Evolutionary conservation across 2,329 filamentous ascomycete genomes (phyloP), one percentile per base, ranked within the genome.

Genomic region (Lecanicillium sp.): DNA sequence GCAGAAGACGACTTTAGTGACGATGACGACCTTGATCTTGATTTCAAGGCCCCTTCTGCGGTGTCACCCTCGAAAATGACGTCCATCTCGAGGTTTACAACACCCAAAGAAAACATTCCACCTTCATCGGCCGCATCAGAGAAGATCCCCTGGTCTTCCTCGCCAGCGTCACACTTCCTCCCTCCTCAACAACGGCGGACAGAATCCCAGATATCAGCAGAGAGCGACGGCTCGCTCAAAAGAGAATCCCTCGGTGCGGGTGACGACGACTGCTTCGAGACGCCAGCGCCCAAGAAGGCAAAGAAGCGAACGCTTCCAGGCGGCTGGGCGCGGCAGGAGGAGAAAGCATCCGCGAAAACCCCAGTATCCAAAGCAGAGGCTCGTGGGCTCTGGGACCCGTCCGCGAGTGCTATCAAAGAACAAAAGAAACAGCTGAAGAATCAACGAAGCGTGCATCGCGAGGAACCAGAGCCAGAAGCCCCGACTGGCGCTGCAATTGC

Each of bases 1-100:
- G 79, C 82, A 51, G 86, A 90, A 53, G 83, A 91, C 56, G 90
- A 95, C 60, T 93, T 95, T 55, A 88, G 89, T 58, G 87, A 91
- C 60, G 90, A 95, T 56, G 77, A 84, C 17, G 79, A 89, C 48
- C 71, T 95, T 20, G 86, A 87, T 52, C 66, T 86, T 17, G 78
- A 90, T 53, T 77, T 82, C 44, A 75, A 86, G 50, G 74, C 80
- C 50, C 80, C 83, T 0, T 65, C 71, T 2, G 70, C 76, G 2
- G 71, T 79, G 3, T 56, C 55, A 57, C 5, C 63, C 57, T 53
- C 47, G 6, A 49, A 49, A 36, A 23, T 41, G 2, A 49, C 56
- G 51, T 50, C 56, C 50, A 33, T 52, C 23, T 24, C 58, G n/a
- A 54, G 56, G 47, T 51, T 51, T 10, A 17, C 52, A 12, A 29